These are phyloP conservation scores for Leccinum subgranulosum DNA, from an alignment of 768 basidiomycete genomes.

Conservation along the genomic window DNA sequence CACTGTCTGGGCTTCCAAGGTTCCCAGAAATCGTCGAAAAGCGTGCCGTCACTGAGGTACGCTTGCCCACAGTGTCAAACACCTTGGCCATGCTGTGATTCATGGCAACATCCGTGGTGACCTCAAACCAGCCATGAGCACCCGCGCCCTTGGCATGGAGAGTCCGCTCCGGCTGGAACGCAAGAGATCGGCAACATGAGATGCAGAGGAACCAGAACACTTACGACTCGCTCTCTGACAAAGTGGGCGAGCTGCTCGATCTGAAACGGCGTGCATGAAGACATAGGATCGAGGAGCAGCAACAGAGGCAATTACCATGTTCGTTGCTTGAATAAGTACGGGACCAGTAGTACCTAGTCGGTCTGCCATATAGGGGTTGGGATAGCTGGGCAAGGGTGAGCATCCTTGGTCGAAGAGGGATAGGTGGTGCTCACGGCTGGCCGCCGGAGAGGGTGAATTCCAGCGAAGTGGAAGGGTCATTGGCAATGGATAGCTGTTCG, in stretches of 20 bases:
- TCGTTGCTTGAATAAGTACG: conserved; percentile 10
- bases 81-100: conserved; percentile 17
- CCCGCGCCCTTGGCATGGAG: conserved; percentile 17
- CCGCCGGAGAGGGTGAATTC: conserved; percentile 16
- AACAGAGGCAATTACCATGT: conserved; percentile 2
- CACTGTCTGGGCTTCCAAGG: conserved; percentile 45
- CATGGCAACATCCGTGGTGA: conserved; percentile 13
- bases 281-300: neutral
- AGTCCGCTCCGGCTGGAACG: conserved; percentile 13
- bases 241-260: conserved; percentile 17
- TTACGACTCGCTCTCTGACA: conserved; percentile 18
- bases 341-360: conserved; percentile 14
- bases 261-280: conserved; percentile 2
- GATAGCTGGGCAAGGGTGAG: conserved; percentile 9
- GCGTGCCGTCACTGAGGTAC: conserved; percentile 26
- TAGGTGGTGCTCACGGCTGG: conserved; percentile 4
- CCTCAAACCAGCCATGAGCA: conserved; percentile 18
- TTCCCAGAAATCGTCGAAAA: conserved; percentile 59
- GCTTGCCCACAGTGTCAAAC: conserved; percentile 16
- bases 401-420: neutral
- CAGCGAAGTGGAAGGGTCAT: conserved; percentile 13
- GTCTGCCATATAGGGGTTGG: conserved; percentile 15
- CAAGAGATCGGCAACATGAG: neutral
- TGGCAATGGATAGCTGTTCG: conserved; percentile 7
- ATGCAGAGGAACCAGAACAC: neutral